phyloP scores from a whole-genome alignment of 2,329 filamentous ascomycete genomes.

The Trichoderma sp. region DNA sequence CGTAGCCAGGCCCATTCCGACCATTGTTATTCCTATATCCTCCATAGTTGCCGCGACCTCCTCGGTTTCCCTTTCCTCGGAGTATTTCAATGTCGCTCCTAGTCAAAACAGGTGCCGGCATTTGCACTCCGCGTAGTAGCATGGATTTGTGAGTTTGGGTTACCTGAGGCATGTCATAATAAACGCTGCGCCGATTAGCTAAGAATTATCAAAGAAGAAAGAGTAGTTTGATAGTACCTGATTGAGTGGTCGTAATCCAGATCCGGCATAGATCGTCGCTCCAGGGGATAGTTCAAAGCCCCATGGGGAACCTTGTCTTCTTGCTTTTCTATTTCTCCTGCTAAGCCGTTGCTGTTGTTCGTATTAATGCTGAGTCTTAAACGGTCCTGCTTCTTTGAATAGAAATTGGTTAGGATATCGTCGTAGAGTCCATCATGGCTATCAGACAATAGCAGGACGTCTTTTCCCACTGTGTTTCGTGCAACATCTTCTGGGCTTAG shows the following conservation, averaged over 20 bases:
- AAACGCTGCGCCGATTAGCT: constrained; percentile 62
- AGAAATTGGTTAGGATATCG: constrained; percentile 82
- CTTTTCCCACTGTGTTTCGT: constrained; percentile 79
- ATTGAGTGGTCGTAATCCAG: constrained; percentile 86
- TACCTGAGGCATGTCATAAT: constrained; percentile 79
- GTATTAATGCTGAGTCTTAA: constrained; percentile 74
- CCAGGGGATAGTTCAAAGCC: constrained; percentile 76
- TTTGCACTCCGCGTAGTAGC: constrained; percentile 81
- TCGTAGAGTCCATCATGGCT: constrained; percentile 79
- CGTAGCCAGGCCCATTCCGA: constrained; percentile 37
- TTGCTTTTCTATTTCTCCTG: constrained; percentile 80
- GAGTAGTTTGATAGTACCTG: constrained; percentile 55
- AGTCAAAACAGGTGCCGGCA: constrained; percentile 73
- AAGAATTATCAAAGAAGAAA: not conserved
- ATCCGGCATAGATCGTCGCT: constrained; percentile 70
- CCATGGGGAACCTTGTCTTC: constrained; percentile 84
- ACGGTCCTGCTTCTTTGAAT: constrained; percentile 80
- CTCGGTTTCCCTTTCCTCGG: constrained; percentile 65
- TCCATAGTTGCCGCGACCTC: constrained; percentile 39
- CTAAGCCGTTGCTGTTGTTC: constrained; percentile 73
- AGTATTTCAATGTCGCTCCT: constrained; percentile 75
- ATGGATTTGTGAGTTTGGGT: constrained; percentile 86
- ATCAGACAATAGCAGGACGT: constrained; percentile 84
- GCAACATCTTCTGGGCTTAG: constrained; percentile 75
- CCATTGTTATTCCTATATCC: constrained; percentile 28